Conservation (phyloP, 2,329 filamentous ascomycete species). For the Cladophialophora exuberans region DNA sequence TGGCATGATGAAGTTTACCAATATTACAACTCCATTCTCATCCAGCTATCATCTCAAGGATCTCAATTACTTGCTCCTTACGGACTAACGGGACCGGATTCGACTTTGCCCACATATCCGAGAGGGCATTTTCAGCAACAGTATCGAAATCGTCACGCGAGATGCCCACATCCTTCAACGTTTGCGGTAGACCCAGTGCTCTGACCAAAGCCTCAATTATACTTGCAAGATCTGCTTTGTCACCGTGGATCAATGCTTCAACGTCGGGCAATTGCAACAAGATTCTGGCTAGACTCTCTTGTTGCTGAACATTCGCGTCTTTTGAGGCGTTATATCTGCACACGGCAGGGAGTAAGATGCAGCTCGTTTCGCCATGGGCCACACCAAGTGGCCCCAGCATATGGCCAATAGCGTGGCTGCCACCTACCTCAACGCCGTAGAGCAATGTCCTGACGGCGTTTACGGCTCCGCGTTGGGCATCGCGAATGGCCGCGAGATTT, state of each 20-base stretch:
- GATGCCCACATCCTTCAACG: conserved; percentile 22
- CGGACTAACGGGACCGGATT: conserved; percentile 50
- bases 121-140: conserved; percentile 23
- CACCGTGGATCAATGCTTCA: neutral
- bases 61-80: conserved; percentile 55
- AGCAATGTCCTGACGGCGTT: conserved; percentile 26
- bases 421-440: conserved; percentile 46
- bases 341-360: conserved; percentile 57
- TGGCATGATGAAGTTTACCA: too few relatives aligned
- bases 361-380: conserved; percentile 63
- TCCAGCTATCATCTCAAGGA: conserved; percentile 45
- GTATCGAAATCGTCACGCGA: conserved; percentile 21
- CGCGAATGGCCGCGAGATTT: neutral
- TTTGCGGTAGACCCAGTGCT: conserved; percentile 23
- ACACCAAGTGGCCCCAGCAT: conserved; percentile 59
- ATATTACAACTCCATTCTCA: too few relatives aligned
- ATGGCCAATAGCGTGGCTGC: conserved; percentile 57
- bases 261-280: conserved; percentile 7
- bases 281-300: conserved; percentile 39
- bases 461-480: conserved; percentile 18
- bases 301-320: conserved; percentile 43
- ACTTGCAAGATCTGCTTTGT: conserved; percentile 25
- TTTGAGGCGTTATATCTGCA: conserved; percentile 56
- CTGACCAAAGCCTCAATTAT: conserved; percentile 22
- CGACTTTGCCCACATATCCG: conserved; percentile 21